phyloP scores from a whole-genome alignment of 345 rosid species.

The Gossypium mustelinum region DNA sequence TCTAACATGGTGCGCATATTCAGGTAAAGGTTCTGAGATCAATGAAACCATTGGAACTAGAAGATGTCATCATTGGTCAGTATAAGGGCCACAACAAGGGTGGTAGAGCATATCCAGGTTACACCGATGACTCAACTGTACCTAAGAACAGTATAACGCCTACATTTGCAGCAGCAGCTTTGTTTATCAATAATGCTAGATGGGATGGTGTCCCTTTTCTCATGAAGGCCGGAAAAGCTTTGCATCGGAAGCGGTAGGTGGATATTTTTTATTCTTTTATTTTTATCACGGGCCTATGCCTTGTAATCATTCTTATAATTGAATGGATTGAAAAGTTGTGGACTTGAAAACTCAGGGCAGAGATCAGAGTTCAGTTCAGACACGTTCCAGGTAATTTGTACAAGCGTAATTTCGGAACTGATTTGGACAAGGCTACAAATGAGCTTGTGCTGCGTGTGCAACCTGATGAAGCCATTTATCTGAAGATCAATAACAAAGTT shows the following conservation, averaged over 20 bases:
- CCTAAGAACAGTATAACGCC: constrained; percentile 71
- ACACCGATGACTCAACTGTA: constrained; percentile 74
- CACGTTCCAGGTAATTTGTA: constrained; percentile 89
- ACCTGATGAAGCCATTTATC: constrained; percentile 95
- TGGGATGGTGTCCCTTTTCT: constrained; percentile 98
- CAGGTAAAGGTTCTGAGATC: constrained; percentile 93
- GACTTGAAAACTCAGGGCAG: constrained; percentile 48
- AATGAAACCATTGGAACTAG: constrained; percentile 69
- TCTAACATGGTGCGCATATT: neutral
- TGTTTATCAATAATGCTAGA: constrained; percentile 79
- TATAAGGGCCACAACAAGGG: constrained; percentile 79
- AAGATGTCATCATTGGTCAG: constrained; percentile 77
- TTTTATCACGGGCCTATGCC: neutral
- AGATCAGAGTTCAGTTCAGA: constrained; percentile 88
- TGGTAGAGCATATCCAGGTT: constrained; percentile 51
- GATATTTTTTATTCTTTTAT: neutral
- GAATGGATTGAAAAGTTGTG: constrained; percentile 1
- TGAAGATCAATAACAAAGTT: constrained; percentile 91
- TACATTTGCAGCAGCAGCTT: constrained; percentile 90
- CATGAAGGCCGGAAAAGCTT: constrained; percentile 94
- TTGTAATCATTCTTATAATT: neutral
- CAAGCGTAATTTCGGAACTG: constrained; percentile 64
- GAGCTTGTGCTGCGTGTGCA: constrained; percentile 90
- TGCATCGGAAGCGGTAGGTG: constrained; percentile 59
- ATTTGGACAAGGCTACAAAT: constrained; percentile 72